These are phyloP conservation scores for Verticillium nonalfalfae DNA, from an alignment of 2,329 filamentous ascomycete genomes.

Conservation along the genomic window DNA sequence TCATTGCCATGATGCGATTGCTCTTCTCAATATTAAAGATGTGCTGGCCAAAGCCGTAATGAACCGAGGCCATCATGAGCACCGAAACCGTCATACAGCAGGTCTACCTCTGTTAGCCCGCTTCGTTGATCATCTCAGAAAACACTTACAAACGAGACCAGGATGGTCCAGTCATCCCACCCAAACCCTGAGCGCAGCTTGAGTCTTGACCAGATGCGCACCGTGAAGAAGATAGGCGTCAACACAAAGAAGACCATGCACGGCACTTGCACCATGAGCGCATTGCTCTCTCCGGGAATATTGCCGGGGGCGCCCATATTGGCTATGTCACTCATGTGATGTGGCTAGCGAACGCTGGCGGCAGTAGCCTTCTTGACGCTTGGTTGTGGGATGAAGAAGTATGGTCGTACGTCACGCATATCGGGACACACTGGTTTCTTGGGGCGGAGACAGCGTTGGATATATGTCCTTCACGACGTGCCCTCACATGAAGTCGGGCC, in stretches of 20 bases:
- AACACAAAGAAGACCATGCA: constrained; percentile 35
- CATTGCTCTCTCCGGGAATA: constrained; percentile 25
- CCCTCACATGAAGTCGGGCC: background rate
- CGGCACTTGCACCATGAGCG: constrained; percentile 28
- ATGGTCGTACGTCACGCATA: background rate
- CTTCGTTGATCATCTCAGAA: background rate
- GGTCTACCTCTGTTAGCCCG: constrained; percentile 16
- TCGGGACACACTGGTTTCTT: background rate
- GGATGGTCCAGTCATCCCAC: constrained; percentile 35
- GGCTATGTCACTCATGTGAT: background rate
- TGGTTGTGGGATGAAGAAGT: background rate
- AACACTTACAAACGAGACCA: constrained; percentile 30
- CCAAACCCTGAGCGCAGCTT: constrained; percentile 27
- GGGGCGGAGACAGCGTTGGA: background rate
- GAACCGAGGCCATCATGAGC: constrained; percentile 31
- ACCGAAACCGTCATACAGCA: constrained; percentile 28
- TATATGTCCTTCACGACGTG: background rate
- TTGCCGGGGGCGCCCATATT: constrained; percentile 19
- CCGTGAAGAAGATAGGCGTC: constrained; percentile 30
- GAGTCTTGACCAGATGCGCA: constrained; percentile 33
- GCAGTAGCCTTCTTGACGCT: background rate
- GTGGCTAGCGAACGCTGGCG: background rate
- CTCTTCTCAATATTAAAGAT: constrained; percentile 23
- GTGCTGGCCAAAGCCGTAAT: constrained; percentile 36
- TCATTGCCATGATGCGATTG: constrained; percentile 28